A percentile compares a stretch with the other conserved stretches of the same genome.
These are phyloP conservation scores for Pseudodiploospora longispora DNA, from an alignment of 2,329 filamentous ascomycete species.

Conservation along the genomic window DNA sequence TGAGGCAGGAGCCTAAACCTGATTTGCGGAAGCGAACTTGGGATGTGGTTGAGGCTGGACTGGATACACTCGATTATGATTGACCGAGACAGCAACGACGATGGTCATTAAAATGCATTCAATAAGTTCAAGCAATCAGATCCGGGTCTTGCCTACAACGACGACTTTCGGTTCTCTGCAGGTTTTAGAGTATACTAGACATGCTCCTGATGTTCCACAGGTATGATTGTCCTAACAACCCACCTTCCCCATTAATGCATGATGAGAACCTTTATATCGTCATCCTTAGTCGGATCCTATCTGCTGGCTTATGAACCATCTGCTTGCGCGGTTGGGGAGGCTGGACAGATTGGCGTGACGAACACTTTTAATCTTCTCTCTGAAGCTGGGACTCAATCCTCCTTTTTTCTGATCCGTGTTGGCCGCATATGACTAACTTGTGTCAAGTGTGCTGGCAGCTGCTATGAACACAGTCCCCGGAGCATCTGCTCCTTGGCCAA, in stretches of 20 bases:
- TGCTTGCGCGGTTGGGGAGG: conserved; percentile 21
- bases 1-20: conserved; percentile 42
- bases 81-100: conserved; percentile 20
- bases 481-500: no score
- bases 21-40: conserved; percentile 59
- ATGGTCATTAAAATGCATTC: no score
- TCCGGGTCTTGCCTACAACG: background rate
- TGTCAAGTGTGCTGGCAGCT: no score
- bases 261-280: conserved; percentile 88
- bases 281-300: conserved; percentile 83
- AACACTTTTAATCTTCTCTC: conserved; percentile 48
- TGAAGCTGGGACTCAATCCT: conserved; percentile 22
- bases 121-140: background rate
- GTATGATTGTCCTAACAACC: background rate
- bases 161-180: background rate
- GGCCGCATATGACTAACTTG: no score
- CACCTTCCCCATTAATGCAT: conserved; percentile 30
- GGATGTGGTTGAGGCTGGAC: conserved; percentile 55
- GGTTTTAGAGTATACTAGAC: background rate
- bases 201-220: background rate
- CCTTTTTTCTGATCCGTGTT: background rate
- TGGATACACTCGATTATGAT: conserved; percentile 54
- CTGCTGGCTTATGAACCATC: conserved; percentile 24
- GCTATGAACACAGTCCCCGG: no score
- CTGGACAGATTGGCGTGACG: conserved; percentile 34